Evolutionary conservation across 768 basidiomycete genomes (phyloP).

Genomic region (Symmetrospora coprosmae): DNA sequence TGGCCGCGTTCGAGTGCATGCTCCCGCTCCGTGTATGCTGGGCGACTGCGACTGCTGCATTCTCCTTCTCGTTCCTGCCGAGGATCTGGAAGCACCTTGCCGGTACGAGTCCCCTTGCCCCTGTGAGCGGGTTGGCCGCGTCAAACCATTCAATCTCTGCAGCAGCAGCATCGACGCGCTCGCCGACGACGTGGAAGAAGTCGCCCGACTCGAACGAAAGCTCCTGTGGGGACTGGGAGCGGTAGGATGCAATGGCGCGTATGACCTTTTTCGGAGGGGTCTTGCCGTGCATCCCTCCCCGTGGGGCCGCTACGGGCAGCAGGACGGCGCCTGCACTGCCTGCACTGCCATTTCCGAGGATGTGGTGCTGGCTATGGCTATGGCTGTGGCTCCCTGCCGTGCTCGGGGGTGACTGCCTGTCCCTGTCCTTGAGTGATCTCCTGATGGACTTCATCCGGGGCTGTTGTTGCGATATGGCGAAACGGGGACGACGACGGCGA

Average conservation of each 20-base stretch:
- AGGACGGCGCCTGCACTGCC: background rate
- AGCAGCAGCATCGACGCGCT: conserved; percentile 38
- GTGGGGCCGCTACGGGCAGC: background rate
- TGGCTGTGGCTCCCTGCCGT: conserved; percentile 60
- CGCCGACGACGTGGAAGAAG: conserved; percentile 87
- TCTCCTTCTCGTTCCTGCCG: conserved; percentile 43
- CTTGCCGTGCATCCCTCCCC: conserved; percentile 8
- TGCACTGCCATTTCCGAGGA: conserved; percentile 31
- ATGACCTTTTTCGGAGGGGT: conserved; percentile 92
- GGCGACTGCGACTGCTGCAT: conserved; percentile 12
- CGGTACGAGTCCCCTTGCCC: conserved; percentile 81
- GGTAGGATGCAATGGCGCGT: conserved; percentile 56
- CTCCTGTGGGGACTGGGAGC: conserved; percentile 57
- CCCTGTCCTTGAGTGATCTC: conserved; percentile 61
- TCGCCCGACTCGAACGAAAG: conserved; percentile 85
- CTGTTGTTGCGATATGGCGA: too few species aligned
- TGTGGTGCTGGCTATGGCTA: conserved; percentile 54
- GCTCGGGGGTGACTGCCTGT: conserved; percentile 43
- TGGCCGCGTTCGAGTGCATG: conserved; percentile 2
- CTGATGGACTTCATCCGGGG: conserved; percentile 77
- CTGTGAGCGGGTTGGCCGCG: conserved; percentile 82
- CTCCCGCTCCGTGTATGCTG: conserved; percentile 6
- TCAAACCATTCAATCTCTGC: conserved; percentile 56
- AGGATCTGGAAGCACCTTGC: conserved; percentile 80
- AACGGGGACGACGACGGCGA: too few species aligned